Percentiles rank a stretch among this genome's conserved stretches.
These are phyloP conservation scores for Aureobasidium sp. DNA, from an alignment of 2,329 filamentous ascomycete species.

Conservation along the genomic window DNA sequence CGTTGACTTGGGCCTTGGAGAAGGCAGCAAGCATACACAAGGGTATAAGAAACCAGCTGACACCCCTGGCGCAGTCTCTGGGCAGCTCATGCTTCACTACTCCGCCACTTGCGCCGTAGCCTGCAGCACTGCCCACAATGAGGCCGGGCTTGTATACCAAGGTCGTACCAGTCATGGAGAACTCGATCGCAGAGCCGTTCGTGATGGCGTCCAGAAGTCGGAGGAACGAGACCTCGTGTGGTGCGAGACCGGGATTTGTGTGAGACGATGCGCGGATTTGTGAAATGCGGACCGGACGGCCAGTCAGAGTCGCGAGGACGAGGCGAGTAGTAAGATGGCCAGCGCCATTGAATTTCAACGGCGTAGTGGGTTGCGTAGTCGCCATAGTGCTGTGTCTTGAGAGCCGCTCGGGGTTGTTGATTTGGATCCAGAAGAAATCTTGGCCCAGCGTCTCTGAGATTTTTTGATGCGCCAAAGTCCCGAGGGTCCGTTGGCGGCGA, in stretches of 20 bases:
- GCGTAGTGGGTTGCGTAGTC: conserved; percentile 15
- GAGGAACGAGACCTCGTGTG: conserved; percentile 91
- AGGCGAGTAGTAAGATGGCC: conserved; percentile 75
- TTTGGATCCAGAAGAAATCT: not conserved
- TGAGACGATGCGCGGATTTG: conserved; percentile 84
- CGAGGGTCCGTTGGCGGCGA: not conserved
- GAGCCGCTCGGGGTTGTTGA: not conserved
- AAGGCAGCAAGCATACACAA: conserved; percentile 89
- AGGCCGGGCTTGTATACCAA: conserved; percentile 87
- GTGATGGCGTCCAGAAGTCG: conserved; percentile 90
- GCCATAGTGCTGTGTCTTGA: conserved; percentile 4
- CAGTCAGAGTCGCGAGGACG: conserved; percentile 83
- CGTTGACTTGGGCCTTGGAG: conserved; percentile 81
- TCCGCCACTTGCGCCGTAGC: conserved; percentile 63
- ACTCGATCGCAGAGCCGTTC: conserved; percentile 90
- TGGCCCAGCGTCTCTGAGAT: not conserved
- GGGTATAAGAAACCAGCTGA: conserved; percentile 87
- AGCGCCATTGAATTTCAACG: conserved; percentile 64
- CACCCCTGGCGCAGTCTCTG: conserved; percentile 65
- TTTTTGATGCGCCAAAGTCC: not conserved
- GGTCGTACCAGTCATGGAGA: conserved; percentile 91
- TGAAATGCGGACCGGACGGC: conserved; percentile 81
- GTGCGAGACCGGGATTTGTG: conserved; percentile 78
- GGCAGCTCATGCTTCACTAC: conserved; percentile 76
- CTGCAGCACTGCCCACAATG: conserved; percentile 75